These are phyloP conservation scores for Diaporthe caulivora DNA, from an alignment of 2,329 filamentous ascomycete species.

Conservation along the genomic window DNA sequence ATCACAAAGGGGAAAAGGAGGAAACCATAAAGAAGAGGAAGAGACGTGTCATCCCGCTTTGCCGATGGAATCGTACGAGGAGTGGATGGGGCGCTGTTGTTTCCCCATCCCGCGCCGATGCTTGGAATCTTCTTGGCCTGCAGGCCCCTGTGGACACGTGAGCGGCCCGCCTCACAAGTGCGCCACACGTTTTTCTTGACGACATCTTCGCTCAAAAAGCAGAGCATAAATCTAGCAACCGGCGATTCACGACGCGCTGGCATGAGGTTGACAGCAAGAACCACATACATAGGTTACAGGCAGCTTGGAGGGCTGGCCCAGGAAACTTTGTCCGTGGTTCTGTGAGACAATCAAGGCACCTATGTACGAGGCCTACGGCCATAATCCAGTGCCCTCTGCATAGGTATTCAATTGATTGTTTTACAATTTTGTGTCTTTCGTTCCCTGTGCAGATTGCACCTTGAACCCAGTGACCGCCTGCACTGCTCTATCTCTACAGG, in stretches of 20 bases:
- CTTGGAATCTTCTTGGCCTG: constrained; percentile 24
- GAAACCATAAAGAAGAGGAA: not conserved
- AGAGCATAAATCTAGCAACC: not conserved
- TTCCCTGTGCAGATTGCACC: not conserved
- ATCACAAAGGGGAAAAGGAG: not conserved
- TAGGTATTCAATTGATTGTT: not conserved
- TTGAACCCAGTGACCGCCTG: not conserved
- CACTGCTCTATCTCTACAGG: not conserved
- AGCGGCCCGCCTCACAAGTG: not conserved
- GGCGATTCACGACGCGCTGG: not conserved
- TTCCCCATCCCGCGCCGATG: constrained; percentile 17
- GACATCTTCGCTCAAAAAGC: not conserved
- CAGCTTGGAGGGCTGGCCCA: not conserved
- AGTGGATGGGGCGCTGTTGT: not conserved
- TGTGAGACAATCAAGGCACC: too few relatives aligned
- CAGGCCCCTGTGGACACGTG: constrained; percentile 4
- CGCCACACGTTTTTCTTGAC: not conserved
- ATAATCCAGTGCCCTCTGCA: not conserved
- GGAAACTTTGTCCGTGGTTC: not conserved
- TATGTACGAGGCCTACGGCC: not conserved
- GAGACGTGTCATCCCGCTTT: constrained; percentile 18
- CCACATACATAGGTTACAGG: not conserved
- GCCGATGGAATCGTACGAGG: not conserved
- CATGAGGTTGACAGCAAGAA: too few relatives aligned
- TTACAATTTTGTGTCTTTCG: not conserved